Conservation (phyloP, 148 eudicot genomes). For the Rhododendron mucronatum region DNA sequence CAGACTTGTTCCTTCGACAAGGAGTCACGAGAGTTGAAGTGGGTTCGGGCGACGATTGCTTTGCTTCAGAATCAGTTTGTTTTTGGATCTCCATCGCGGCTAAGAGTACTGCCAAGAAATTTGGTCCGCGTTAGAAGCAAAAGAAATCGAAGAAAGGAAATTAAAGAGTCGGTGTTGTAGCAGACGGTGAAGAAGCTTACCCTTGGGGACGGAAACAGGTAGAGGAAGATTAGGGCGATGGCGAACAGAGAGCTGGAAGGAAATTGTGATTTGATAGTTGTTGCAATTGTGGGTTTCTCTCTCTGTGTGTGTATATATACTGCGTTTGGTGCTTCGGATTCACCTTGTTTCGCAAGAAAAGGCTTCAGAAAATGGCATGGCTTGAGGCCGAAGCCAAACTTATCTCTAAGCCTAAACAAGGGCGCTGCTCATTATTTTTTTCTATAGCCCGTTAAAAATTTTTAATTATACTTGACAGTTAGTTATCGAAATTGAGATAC, state of each 20-base stretch:
- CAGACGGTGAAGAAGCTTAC: not conserved
- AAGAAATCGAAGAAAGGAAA: not conserved
- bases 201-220: not conserved
- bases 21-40: not conserved
- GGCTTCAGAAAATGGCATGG: not conserved
- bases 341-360: not conserved
- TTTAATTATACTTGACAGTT: too few species aligned
- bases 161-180: not conserved
- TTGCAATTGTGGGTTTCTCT: not conserved
- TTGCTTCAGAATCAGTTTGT: not conserved
- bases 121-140: not conserved
- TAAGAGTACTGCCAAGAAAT: not conserved
- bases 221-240: not conserved
- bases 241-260: not conserved
- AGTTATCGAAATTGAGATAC: too few species aligned
- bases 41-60: not conserved
- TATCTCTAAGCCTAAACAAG: too few species aligned
- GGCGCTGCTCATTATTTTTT: too few species aligned
- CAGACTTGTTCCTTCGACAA: not conserved
- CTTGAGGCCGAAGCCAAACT: not conserved
- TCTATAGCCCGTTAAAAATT: too few species aligned
- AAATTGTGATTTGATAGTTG: not conserved
- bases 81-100: not conserved
- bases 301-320: not conserved
- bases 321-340: not conserved